Percentiles rank a stretch among this genome's conserved stretches.
phyloP scores from a whole-genome alignment of 2,329 filamentous ascomycete species.

The Macrophomina pseudophaseolina region DNA sequence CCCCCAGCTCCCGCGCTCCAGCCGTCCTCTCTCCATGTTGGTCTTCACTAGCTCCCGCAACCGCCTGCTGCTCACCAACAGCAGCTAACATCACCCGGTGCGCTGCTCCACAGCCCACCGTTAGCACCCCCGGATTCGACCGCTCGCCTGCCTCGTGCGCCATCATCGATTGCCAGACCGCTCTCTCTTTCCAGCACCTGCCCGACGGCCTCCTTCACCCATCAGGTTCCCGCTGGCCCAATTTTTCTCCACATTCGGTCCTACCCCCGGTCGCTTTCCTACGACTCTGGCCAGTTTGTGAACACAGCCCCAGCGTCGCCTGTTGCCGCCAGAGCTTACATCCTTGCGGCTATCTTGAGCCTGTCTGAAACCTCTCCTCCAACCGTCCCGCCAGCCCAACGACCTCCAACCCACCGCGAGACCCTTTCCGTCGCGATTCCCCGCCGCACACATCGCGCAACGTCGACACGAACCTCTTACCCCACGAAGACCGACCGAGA shows the following conservation, averaged over 20 bases:
- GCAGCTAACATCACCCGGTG: constrained; percentile 18
- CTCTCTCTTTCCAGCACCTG: neutral
- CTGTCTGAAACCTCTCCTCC: constrained; percentile 22
- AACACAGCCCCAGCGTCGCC: constrained; percentile 3
- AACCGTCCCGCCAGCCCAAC: constrained; percentile 16
- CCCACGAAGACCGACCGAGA: constrained; percentile 17
- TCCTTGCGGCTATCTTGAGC: constrained; percentile 24
- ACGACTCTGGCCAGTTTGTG: constrained; percentile 11
- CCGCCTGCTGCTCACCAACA: constrained; percentile 24
- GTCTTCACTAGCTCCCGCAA: neutral
- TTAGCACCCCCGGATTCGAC: constrained; percentile 6
- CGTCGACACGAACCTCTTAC: neutral
- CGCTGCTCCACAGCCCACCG: constrained; percentile 12
- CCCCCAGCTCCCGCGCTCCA: neutral
- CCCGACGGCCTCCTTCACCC: neutral
- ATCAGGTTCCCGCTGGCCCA: constrained; percentile 16
- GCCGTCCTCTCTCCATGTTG: constrained; percentile 18
- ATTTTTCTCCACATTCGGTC: constrained; percentile 26
- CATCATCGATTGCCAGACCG: neutral
- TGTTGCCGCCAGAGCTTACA: constrained; percentile 20
- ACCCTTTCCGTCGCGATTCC: neutral
- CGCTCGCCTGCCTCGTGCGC: constrained; percentile 2
- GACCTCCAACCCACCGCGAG: neutral
- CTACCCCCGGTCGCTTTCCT: constrained; percentile 22
- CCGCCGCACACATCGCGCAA: neutral